Base-by-base conservation (phyloP, 2,329 filamentous ascomycete genomes). In the Neonectria neomacrospora region DNA sequence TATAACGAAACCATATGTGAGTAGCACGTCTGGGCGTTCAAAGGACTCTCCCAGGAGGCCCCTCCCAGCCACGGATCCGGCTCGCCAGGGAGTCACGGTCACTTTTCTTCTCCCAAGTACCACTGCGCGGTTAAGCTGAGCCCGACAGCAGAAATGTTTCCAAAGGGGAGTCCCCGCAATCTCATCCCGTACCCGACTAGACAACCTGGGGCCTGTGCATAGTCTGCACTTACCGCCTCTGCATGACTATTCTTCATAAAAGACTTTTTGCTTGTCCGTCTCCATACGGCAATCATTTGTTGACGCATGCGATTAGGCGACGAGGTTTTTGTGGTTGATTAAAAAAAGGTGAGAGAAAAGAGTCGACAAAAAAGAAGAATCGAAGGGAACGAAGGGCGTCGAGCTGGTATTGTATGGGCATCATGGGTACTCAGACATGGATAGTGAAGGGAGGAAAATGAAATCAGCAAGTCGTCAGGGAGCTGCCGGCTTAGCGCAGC, bases 401-500 rank as follows among this genome's bases (percentile, higher is more conserved):
- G 82, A 83, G 83, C 83, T 85, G 83, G 82, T 86, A 84, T 82
- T 85, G 82, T 83, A 83, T 81, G 79, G 81, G 81, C 82, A 84
- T 88, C 84, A 85, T 86, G 80, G 83, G 79, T 82, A 84, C 82
- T 82, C 79, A 82, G 82, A 81, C 82, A 81, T 84, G 80, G 82
- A 81, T 85, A 82, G 80, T 85, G 78, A 80, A 73, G 69, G 65
- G 69, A 66, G 67, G 70, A 66, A 64, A 65, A 61, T 55, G 61
- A 64, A 61, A 48, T 67, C 61, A 50, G 63, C 63, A 66, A 66
- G 70, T 67, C 68, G 65, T 68, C 42, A 73, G 54, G 55, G 64
- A 26, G 60, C 54, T 63, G 64, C 48, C 34, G 53, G 71, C 71
- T 89, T 95, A 97, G 82, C 96, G 94, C 79, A 99, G 92, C 71